Evolutionary conservation across 176 grass and related monocot genomes (phyloP).

Genomic region (Phoenix roebelenii): DNA sequence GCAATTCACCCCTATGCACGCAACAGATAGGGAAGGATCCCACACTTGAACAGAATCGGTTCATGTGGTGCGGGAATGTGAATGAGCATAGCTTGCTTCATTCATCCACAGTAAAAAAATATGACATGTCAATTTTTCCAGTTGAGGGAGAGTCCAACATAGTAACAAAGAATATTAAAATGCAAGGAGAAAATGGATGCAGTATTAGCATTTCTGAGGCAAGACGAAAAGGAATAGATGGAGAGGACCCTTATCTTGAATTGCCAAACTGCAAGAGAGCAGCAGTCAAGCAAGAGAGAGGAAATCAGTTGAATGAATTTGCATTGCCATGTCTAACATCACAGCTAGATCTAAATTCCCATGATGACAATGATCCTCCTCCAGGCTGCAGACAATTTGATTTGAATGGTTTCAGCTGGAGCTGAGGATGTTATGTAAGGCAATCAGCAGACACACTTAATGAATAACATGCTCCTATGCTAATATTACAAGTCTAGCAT

Average conservation of each 20-base stretch:
- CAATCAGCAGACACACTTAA: too few species aligned
- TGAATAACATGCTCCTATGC: too few species aligned
- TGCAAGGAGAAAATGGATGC: conserved; percentile 33
- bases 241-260: conserved; percentile 30
- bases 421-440: conserved; percentile 31
- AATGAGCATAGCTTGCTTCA: conserved; percentile 28
- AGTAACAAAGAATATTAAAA: conserved; percentile 17
- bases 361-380: conserved; percentile 42
- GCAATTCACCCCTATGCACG: conserved; percentile 29
- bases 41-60: conserved; percentile 20
- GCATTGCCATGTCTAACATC: conserved; percentile 31
- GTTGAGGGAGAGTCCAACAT: conserved; percentile 23
- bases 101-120: conserved; percentile 22
- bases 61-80: conserved; percentile 33
- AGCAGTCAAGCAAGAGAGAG: conserved; percentile 26
- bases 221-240: conserved; percentile 35
- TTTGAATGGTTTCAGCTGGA: conserved; percentile 91
- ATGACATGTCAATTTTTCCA: conserved; percentile 26
- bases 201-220: conserved; percentile 35
- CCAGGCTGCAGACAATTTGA: conserved; percentile 64
- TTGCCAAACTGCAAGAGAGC: conserved; percentile 33
- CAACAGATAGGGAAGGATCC: conserved; percentile 18
- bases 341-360: conserved; percentile 70
- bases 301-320: conserved; percentile 29
- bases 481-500: too few species aligned